Base-by-base conservation (phyloP, 176 grass and related monocot species). In the Oryza australiensis region DNA sequence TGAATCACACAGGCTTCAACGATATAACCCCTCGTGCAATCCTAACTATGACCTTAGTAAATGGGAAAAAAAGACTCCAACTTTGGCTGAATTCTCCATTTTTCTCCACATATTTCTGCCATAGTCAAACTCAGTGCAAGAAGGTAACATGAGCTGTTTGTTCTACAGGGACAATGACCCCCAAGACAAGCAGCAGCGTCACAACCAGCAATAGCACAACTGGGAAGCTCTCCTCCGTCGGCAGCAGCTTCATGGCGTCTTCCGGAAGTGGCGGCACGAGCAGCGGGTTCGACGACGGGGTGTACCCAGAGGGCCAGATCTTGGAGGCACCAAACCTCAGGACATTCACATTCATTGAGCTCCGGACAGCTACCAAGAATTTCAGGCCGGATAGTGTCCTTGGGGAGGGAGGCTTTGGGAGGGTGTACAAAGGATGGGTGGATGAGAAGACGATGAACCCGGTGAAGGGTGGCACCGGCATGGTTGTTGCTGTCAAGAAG, bases 351-450 rank as follows among this genome's bases (percentile, higher is more conserved):
- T 97, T 97, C 68, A 37, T 73, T 4, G 94, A 97, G 66, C 90
- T 97, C 43, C 45, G 75, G 62, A 70, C 80, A 15, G 92, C 86
- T 32, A 97, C 94, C 41, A 94, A 53, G 83, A 90, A 85, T 49
- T 97, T 97, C 87, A 80, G 62, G 82, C 83, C 83, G 0, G 92
- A 97, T 26, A 69, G 79, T 68, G 69, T 97, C 33, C 82, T 97
- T 16, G 92, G 94, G 7, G 88, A 91, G 51, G 92, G 94, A 0
- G 90, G 81, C 0, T 97, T 97, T 48, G 94, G 94, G 14, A 80
- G 90, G 78, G 94, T 97, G 20, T 97, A 92, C 86, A 97, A 97
- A 26, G 94, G 90, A 0, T 97, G 90, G 92, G 88, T 97, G 28
- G 92, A 97, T 27, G 94, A 97, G 86, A 97, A 94, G 88, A 92